phyloP scores from a whole-genome alignment of 2,329 filamentous ascomycete genomes.

The Aspergillus sp. region DNA sequence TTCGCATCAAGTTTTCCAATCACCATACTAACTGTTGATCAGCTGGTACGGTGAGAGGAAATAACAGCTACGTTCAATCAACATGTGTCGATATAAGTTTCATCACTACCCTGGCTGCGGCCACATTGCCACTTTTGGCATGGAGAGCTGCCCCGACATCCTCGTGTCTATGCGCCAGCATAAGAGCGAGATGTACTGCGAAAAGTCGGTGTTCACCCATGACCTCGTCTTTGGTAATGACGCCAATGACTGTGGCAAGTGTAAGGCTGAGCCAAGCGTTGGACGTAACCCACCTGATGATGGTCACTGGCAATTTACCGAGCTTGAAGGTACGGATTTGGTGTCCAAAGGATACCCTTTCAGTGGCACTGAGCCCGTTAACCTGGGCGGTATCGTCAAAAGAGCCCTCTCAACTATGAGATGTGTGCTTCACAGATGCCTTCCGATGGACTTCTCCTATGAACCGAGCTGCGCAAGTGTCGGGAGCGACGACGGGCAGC shows the following conservation, averaged over 20 bases:
- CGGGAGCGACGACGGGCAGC: no score
- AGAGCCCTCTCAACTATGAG: background rate
- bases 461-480: background rate
- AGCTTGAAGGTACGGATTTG: background rate
- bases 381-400: background rate
- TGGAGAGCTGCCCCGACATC: conserved; percentile 23
- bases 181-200: background rate
- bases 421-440: background rate
- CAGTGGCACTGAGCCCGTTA: background rate
- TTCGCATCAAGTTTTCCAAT: no score
- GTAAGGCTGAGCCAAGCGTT: background rate
- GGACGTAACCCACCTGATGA: background rate
- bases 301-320: no score
- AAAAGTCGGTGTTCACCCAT: conserved; percentile 1
- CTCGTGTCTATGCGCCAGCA: conserved; percentile 18
- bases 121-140: conserved; percentile 27
- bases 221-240: conserved; percentile 7
- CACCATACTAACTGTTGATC: background rate
- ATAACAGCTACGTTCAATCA: background rate
- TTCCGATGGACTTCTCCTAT: background rate
- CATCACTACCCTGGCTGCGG: conserved; percentile 29
- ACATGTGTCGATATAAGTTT: conserved; percentile 28
- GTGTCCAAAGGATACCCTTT: background rate
- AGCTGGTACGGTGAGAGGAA: no score
- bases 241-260: conserved; percentile 12